Evolutionary conservation across 805 yeast species (phyloP).

Genomic region (Kluyveromyces starmeri): DNA sequence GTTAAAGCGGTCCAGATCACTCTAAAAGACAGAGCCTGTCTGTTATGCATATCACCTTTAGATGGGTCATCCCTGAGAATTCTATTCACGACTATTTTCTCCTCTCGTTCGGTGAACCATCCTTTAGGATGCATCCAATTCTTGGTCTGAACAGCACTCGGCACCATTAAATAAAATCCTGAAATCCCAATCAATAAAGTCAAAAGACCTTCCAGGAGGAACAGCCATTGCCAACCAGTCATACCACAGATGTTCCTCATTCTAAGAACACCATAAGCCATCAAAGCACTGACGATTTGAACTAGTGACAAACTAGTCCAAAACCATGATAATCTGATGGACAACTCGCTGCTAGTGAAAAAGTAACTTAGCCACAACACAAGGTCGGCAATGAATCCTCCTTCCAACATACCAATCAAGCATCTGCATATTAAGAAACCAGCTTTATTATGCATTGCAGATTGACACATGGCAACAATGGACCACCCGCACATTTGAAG

Average conservation of each 20-base stretch:
- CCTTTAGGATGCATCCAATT: constrained; percentile 43
- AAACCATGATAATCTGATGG: constrained; percentile 51
- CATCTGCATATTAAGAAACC: constrained; percentile 42
- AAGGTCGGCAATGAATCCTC: constrained; percentile 61
- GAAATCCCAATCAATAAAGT: constrained; percentile 46
- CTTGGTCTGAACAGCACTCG: constrained; percentile 48
- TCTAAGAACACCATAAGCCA: constrained; percentile 47
- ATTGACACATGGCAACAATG: constrained; percentile 44
- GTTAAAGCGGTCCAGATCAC: constrained; percentile 33
- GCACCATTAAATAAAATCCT: constrained; percentile 43
- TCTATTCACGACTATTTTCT: constrained; percentile 49
- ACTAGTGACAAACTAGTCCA: constrained; percentile 48
- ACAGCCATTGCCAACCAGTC: constrained; percentile 61
- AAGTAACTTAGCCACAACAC: constrained; percentile 61
- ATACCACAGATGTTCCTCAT: constrained; percentile 39
- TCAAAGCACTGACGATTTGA: constrained; percentile 37
- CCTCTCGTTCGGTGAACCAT: constrained; percentile 46
- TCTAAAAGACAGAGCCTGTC: constrained; percentile 39
- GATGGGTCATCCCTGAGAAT: constrained; percentile 59
- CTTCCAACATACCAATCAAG: constrained; percentile 47
- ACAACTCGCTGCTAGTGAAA: constrained; percentile 50
- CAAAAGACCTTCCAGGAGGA: constrained; percentile 53
- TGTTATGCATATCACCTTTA: constrained; percentile 58
- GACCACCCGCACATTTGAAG: constrained; percentile 52
- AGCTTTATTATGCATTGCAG: constrained; percentile 32